Evolutionary conservation across 176 grass and related monocot genomes (phyloP), one percentile per base, ranked within the genome.

Genomic region (Dactylis glomerata): DNA sequence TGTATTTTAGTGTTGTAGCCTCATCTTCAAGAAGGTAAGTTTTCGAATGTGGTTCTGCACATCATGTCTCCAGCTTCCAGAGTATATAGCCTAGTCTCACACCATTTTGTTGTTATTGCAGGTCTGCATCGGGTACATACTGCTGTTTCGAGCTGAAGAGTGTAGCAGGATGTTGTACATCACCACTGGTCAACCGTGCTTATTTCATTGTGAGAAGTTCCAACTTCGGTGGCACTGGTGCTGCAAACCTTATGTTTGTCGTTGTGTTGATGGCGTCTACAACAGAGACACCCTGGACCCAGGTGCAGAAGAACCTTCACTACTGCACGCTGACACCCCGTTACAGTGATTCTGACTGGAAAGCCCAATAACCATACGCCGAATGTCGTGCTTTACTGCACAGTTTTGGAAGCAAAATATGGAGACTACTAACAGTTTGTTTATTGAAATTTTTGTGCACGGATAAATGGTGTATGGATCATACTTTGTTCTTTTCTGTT

Each of bases 21-120:
- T 89, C 40, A 10, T 77, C 49, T 68, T 59, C 47, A 14, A 45
- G 34, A 83, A 83, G 73, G 88, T 86, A 9, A 73, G 54, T n/a
- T 80, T 63, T 41, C 50, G 26, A 15, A 17, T 33, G 40, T 16
- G 9, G 6, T 82, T 81, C 3, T 22, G 42, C 63, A 63, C 0
- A 69, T 59, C 24, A 26, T 24, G 49, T 38, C 3, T 15, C 26
- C 19, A 30, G 5, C 30, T 17, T 77, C 19, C 23, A 31, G 30
- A 67, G 22, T 15, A 42, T 15, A 42, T 41, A 17, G 13, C 22
- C 65, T 47, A 14, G 22, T 26, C 55, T 81, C 40, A 40, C 45
- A 2, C n/a, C 3, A 4, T 64, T 52, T 4, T 68, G 5, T 40
- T 68, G 26, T 50, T 22, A 52, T 62, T 9, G 36, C 83, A 89